phyloP scores from a whole-genome alignment of 2,329 filamentous ascomycete species.

The Cercospora sp. region DNA sequence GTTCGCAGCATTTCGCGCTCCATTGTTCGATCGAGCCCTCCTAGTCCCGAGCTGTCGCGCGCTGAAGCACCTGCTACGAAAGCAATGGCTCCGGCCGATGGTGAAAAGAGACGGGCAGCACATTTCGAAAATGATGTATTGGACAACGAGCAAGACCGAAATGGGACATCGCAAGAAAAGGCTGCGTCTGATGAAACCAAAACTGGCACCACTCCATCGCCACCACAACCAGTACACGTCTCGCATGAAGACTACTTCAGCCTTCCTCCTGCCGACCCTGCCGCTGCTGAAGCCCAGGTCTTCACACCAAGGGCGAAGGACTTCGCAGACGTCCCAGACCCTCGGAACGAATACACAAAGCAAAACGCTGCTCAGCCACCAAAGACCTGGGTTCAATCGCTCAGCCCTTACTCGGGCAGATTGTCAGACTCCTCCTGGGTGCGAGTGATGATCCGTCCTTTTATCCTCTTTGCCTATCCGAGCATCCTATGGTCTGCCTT shows the following conservation, averaged over 20 bases:
- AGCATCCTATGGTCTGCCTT: constrained; percentile 84
- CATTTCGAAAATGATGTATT: constrained; percentile 23
- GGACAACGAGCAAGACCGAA: constrained; percentile 16
- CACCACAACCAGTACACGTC: constrained; percentile 1
- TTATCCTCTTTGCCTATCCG: constrained; percentile 85
- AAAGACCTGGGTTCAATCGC: constrained; percentile 71
- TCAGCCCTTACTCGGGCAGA: constrained; percentile 76
- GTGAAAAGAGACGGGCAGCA: constrained; percentile 18
- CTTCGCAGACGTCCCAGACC: constrained; percentile 12
- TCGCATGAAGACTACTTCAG: constrained; percentile 25
- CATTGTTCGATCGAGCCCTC: constrained; percentile 18
- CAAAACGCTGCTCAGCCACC: constrained; percentile 66
- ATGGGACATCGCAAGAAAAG: constrained; percentile 14
- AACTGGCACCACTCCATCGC: background rate
- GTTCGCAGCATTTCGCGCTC: constrained; percentile 29
- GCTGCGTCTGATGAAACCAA: constrained; percentile 14
- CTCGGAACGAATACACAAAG: constrained; percentile 62
- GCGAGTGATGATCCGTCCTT: constrained; percentile 74
- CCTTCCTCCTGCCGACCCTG: constrained; percentile 7
- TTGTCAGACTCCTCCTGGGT: constrained; percentile 77
- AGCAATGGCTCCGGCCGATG: constrained; percentile 6
- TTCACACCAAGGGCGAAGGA: background rate
- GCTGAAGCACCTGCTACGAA: constrained; percentile 22
- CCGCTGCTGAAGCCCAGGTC: constrained; percentile 14
- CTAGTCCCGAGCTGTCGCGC: constrained; percentile 16